Conservation (phyloP, 2,329 filamentous ascomycete genomes). For the Exophiala phaeomuriformis region DNA sequence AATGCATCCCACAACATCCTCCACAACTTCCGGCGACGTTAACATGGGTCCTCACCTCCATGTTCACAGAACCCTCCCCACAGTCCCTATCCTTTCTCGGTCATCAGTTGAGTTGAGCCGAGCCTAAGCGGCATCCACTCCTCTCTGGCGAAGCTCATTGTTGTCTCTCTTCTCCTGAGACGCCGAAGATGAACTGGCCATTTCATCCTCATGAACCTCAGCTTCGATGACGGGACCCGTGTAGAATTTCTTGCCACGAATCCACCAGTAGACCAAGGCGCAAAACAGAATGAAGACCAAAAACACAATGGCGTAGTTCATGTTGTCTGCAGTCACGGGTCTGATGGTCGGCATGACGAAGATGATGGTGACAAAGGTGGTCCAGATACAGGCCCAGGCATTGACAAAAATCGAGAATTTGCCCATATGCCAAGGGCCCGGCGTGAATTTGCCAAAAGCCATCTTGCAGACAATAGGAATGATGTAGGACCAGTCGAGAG, state of each 20-base stretch:
- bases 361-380: constrained; percentile 47
- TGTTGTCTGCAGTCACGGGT: constrained; percentile 44
- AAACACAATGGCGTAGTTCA: constrained; percentile 52
- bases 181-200: constrained; percentile 8
- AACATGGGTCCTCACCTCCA: no score
- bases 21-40: no score
- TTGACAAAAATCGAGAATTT: constrained; percentile 39
- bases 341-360: constrained; percentile 47
- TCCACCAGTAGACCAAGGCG: constrained; percentile 42
- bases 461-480: constrained; percentile 52
- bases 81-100: no score
- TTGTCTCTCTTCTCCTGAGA: constrained; percentile 11
- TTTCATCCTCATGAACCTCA: constrained; percentile 14
- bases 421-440: constrained; percentile 49
- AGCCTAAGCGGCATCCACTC: not conserved
- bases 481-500: constrained; percentile 46
- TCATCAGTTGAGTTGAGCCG: not conserved
- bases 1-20: no score
- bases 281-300: constrained; percentile 42
- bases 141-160: not conserved
- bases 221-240: constrained; percentile 41
- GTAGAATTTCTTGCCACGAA: constrained; percentile 42
- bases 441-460: constrained; percentile 43
- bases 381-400: constrained; percentile 46
- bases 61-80: no score